Base-by-base conservation (phyloP, 1,284 basidiomycete genomes). In the Grifola frondosa region DNA sequence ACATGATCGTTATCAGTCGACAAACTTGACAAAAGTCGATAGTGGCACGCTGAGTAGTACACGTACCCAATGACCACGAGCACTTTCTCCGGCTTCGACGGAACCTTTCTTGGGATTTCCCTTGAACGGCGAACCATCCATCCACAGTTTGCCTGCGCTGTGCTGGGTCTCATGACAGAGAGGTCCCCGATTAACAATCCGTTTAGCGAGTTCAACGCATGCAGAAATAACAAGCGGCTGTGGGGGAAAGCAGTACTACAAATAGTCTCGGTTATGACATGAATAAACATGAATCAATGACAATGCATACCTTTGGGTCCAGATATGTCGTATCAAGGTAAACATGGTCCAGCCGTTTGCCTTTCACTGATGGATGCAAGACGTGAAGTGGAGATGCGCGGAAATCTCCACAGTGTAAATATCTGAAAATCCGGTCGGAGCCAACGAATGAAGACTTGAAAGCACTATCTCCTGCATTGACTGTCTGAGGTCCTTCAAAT, bases 261-360 rank as follows among this genome's bases (percentile, higher is more conserved):
- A 12, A 33, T 30, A 25, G 26, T 30, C 39, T 13, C 48, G 13
- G 41, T 16, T 6, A 20, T 31, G 22, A 24, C 4, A 7, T 37
- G 31, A 39, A 22, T 33, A 23, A n/a, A 24, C 9, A 23, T 16
- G n/a, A 9, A 6, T 7, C n/a, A 20, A 21, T n/a, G 15, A 33
- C 20, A 30, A 1, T 13, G 53, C 69, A 23, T 48, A 85, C 87
- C 71, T 84, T 88, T 0, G 95, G 90, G 58, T 97, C 88, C 29
- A 97, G 75, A 64, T 99, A 99, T 0, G 97, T 99, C 6, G 96
- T 98, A 64, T 99, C 97, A 20, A 99, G 76, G 63, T 99, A 99
- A 37, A 95, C 80, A 39, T 84, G 80, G 59, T 98, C 93, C 11
- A 99, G 77, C 36, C 70, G 71, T 55, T 88, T 93, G 23, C 82